Conservation (phyloP, 2,329 filamentous ascomycete species). For the Bipolaris bicolor region DNA sequence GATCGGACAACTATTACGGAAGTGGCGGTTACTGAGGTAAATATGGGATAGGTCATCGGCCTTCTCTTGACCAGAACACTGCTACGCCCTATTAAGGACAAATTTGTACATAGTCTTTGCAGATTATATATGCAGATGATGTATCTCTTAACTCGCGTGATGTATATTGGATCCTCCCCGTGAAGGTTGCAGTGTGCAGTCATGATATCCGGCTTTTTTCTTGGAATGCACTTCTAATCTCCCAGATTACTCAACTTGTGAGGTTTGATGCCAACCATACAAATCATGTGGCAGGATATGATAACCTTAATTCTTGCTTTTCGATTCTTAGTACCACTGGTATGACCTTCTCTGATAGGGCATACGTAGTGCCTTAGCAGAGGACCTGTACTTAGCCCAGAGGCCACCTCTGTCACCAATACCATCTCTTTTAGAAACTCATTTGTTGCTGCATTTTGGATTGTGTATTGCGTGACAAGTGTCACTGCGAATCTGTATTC, state of each 20-base stretch:
- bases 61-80: not conserved
- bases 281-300: not conserved
- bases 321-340: not conserved
- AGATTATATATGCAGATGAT: not conserved
- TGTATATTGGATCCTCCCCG: not conserved
- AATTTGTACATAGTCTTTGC: not conserved
- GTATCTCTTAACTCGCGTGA: not conserved
- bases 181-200: not conserved
- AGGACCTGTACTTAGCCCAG: too few species aligned
- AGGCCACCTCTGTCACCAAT: too few species aligned
- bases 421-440: too few species aligned
- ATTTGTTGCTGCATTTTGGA: too few species aligned
- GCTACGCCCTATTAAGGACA: too few species aligned
- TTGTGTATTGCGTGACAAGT: not conserved
- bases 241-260: not conserved
- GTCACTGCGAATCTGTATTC: not conserved
- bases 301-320: not conserved
- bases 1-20: not conserved
- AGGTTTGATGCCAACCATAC: not conserved
- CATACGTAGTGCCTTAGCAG: too few species aligned
- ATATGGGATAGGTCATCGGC: too few species aligned
- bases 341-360: too few species aligned
- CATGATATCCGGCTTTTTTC: not conserved
- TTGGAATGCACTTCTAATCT: not conserved
- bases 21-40: not conserved